phyloP scores from a whole-genome alignment of 805 yeast genomes.

The Metschnikowia drakensbergensis region DNA sequence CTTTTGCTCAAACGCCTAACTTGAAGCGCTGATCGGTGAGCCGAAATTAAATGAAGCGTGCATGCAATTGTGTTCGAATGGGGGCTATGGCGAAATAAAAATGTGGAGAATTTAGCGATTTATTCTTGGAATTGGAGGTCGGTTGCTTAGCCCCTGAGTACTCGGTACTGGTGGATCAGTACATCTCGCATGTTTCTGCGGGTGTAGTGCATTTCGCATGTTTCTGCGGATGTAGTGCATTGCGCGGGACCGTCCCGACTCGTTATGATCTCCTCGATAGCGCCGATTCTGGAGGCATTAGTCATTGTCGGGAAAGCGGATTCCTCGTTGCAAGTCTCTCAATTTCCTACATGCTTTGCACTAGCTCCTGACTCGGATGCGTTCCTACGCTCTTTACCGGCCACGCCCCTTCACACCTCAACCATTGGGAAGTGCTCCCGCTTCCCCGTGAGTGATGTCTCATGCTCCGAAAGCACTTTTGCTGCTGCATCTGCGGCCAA shows the following conservation, averaged over 20 bases:
- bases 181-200: background rate
- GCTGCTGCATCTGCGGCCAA: conserved; percentile 14
- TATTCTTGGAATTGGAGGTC: too few relatives aligned
- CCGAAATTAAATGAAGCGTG: background rate
- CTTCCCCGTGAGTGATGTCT: conserved; percentile 12
- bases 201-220: background rate
- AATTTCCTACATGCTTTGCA: background rate
- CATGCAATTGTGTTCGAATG: too few relatives aligned
- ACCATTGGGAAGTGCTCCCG: conserved; percentile 18
- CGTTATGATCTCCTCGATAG: conserved; percentile 12
- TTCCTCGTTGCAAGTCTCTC: conserved; percentile 10
- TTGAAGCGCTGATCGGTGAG: background rate
- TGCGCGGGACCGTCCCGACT: background rate
- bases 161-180: background rate
- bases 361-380: background rate
- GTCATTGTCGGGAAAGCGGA: conserved; percentile 15
- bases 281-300: conserved; percentile 13
- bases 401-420: background rate
- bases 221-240: background rate
- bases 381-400: background rate
- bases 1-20: too few relatives aligned
- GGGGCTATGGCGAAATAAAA: too few relatives aligned
- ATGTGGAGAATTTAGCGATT: too few relatives aligned
- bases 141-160: too few relatives aligned
- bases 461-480: conserved; percentile 2